Evolutionary conservation across 306 rosid species (phyloP), one percentile per base, ranked within the genome.

Genomic region (Amphicarpaea edgeworthii): DNA sequence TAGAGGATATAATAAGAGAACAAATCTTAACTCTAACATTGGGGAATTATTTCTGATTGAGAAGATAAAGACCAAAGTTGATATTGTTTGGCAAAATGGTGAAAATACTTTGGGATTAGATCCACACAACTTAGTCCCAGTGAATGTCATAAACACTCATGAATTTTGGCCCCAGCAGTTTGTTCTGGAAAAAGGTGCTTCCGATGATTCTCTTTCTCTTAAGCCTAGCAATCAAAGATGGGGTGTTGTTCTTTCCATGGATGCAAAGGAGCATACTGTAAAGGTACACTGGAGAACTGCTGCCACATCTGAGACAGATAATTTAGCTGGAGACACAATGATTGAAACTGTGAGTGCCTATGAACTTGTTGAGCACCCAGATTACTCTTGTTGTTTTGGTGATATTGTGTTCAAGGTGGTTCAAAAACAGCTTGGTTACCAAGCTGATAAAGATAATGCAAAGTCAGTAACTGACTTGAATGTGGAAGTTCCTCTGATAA

Each of bases 101-200:
- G 83, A 83, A 75, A 75, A 73, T 67, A 62, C 89, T 37, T 57
- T 84, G 68, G 99, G 86, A 63, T 70, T 86, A 19, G 98, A 90
- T 85, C 85, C 93, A 0, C 91, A 80, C 49, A 80, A 77, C 57
- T 63, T 96, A 73, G 58, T 84, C 75, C 99, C 97, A 5, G 92
- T 85, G 42, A 89, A 81, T 77, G 93, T 77, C 46, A 81, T 88
- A 47, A 88, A 92, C 85, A 86, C 85, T 32, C 90, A 89, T 75
- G 99, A 96, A 53, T 96, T 96, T 82, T 96, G 91, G 90, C 99
- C 99, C 76, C 87, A 89, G 62, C 98, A 96, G 85, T 88, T 89
- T 79, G 98, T 96, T 46, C 72, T 82, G 77, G 98, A 90, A 83
- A 90, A 89, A 78, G 89, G 89, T 43, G 81, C 89, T 79, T 86